Percentiles rank a stretch among this genome's conserved stretches.
Conservation (phyloP, 257 asterid species). For the Fraxinus americana region DNA sequence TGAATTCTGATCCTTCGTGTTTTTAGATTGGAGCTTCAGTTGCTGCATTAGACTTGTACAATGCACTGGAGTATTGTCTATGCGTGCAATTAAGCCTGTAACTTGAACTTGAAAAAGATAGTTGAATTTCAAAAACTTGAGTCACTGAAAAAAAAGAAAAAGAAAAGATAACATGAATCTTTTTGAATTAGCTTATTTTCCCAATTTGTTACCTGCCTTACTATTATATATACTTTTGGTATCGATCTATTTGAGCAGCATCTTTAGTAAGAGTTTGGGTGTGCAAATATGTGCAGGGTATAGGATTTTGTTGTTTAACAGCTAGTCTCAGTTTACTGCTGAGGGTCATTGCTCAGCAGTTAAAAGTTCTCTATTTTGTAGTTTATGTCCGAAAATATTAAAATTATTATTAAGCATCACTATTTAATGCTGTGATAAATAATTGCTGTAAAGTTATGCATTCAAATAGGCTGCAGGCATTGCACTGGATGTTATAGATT, state of each 20-base stretch:
- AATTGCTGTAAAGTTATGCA: background rate
- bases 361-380: background rate
- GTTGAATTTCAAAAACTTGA: background rate
- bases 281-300: background rate
- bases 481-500: background rate
- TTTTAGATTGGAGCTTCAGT: slow-evolving; percentile 8
- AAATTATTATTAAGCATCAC: background rate
- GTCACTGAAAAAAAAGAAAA: background rate
- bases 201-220: background rate
- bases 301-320: background rate
- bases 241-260: background rate
- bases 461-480: background rate
- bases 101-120: background rate
- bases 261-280: background rate
- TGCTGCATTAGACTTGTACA: background rate
- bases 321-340: background rate
- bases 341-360: background rate
- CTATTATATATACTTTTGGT: too few relatives aligned
- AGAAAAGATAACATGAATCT: background rate
- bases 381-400: too few relatives aligned
- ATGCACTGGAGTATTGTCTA: slow-evolving; percentile 1
- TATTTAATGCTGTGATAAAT: background rate
- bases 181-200: background rate
- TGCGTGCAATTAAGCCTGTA: slow-evolving; percentile 3
- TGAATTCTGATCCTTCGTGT: background rate